Evolutionary conservation across 306 rosid genomes (phyloP).

Genomic region (Nissolia schottii): DNA sequence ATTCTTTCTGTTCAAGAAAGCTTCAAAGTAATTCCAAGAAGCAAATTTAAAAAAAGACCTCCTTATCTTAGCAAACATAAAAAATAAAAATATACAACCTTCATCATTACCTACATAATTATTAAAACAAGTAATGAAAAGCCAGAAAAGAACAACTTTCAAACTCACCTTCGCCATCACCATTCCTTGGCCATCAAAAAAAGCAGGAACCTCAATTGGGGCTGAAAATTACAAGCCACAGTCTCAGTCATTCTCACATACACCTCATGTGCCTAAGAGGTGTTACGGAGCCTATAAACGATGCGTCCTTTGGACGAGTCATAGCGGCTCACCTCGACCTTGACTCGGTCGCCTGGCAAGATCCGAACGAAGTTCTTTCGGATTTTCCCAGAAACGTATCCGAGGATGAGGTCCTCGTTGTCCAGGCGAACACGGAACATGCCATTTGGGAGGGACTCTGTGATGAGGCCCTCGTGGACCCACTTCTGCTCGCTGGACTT

Average conservation of each 20-base stretch:
- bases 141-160: background rate
- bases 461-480: constrained; percentile 48
- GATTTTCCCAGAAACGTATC: constrained; percentile 48
- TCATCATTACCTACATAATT: background rate
- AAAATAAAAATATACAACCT: background rate
- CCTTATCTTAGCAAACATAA: background rate
- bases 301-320: constrained; percentile 51
- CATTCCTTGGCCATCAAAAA: background rate
- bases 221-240: background rate
- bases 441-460: constrained; percentile 50
- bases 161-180: background rate
- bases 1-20: background rate
- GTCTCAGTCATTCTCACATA: constrained; percentile 16
- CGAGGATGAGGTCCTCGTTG: constrained; percentile 44
- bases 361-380: constrained; percentile 44
- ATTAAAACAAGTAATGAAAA: too few species aligned
- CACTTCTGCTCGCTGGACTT: constrained; percentile 44
- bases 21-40: background rate
- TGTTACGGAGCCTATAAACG: constrained; percentile 34
- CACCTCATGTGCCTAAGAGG: background rate
- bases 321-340: constrained; percentile 49
- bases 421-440: constrained; percentile 53
- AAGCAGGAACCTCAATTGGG: background rate
- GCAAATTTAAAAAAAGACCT: background rate
- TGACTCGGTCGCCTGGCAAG: constrained; percentile 46